Conservation (phyloP, 2,329 filamentous ascomycete species). For the Tolypocladium sp. region DNA sequence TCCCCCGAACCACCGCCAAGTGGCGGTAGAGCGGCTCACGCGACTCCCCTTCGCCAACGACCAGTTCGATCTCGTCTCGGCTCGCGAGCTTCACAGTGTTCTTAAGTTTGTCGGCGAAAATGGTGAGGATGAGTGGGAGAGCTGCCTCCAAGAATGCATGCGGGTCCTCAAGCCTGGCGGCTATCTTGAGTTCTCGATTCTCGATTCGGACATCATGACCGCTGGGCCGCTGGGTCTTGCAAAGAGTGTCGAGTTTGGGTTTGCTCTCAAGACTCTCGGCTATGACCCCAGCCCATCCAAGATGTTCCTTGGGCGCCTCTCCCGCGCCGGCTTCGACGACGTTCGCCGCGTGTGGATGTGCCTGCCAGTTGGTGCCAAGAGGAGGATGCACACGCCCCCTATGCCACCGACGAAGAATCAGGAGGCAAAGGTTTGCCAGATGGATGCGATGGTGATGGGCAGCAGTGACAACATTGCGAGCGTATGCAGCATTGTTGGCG, state of each 20-base stretch:
- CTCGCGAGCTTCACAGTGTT: constrained; percentile 75
- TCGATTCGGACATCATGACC: constrained; percentile 86
- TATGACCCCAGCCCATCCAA: constrained; percentile 84
- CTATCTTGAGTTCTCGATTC: constrained; percentile 80
- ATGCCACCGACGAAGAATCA: constrained; percentile 23
- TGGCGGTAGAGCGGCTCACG: constrained; percentile 68
- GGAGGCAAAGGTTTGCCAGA: constrained; percentile 36
- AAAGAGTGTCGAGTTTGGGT: constrained; percentile 84
- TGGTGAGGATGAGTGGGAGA: constrained; percentile 76
- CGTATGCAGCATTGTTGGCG: constrained; percentile 73
- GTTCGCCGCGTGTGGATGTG: constrained; percentile 83
- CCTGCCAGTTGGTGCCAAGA: constrained; percentile 63
- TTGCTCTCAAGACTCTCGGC: constrained; percentile 78
- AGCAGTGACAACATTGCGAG: constrained; percentile 64
- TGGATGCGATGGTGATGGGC: constrained; percentile 55
- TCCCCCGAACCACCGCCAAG: constrained; percentile 77
- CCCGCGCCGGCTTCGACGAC: constrained; percentile 66
- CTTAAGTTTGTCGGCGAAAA: constrained; percentile 65
- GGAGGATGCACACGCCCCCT: constrained; percentile 18
- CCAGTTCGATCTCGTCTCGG: constrained; percentile 87
- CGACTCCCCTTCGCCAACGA: constrained; percentile 76
- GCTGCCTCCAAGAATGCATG: constrained; percentile 75
- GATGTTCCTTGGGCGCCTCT: constrained; percentile 66
- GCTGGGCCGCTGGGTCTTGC: constrained; percentile 71
- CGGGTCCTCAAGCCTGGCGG: constrained; percentile 89